Evolutionary conservation across 257 asterid species (phyloP), one percentile per base, ranked within the genome.

Genomic region (Fraxinus pennsylvanica): DNA sequence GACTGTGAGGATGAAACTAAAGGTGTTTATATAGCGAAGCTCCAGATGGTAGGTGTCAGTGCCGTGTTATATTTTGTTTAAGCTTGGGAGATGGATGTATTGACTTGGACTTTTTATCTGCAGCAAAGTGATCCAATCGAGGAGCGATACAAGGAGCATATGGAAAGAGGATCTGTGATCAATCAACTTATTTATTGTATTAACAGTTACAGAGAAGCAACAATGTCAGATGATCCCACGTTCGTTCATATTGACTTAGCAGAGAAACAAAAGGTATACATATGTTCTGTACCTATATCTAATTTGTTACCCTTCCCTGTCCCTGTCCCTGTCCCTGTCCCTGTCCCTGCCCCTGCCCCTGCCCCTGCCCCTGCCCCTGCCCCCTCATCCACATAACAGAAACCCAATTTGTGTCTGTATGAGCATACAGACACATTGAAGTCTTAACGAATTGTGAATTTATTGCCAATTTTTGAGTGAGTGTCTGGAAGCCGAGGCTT

Each of bases 51-150:
- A 5, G 32, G 29, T 27, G n/a, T 72, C 8, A 3, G n/a, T 13
- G n/a, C n/a, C 57, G 4, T 47, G 15, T 47, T 14, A 47, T 14
- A 3, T 47, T 25, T 70, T 54, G n/a, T 3, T 63, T 43, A 68
- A 47, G 7, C 22, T 13, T 43, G 17, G 52, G 15, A 43, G 52
- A 43, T 43, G 17, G 52, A 12, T 43, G 5, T 12, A 43, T 43
- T 43, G 52, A 43, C 15, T 43, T 43, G 17, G 22, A 54, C 25
- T 27, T 9, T 9, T 61, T 36, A 52, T 67, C 74, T 86, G 84
- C 95, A 95, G 98, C 92, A 89, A 89, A 97, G 99, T 63, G 93
- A 90, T 75, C 97, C 98, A 14, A 85, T 95, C 27, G 97, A 96
- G 88, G 89, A 71, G 83, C 97, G 97, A 10, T 92, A 83, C 89